A percentile compares a stretch with the other conserved stretches of the same genome.
Conservation (phyloP, 371 early-diverging fungal species). For the Smittium culicis region DNA sequence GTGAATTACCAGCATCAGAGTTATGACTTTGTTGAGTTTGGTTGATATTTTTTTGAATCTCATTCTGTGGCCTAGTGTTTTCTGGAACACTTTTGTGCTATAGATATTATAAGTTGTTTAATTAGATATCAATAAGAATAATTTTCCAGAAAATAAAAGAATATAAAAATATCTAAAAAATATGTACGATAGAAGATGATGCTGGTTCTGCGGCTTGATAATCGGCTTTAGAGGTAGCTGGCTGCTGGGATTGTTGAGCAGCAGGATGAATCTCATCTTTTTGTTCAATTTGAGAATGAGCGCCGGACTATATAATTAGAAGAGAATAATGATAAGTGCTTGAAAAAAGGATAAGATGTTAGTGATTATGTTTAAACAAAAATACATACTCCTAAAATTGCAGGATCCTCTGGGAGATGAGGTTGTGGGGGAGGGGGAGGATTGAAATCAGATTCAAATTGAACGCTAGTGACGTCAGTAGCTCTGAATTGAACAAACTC, state of each 20-base stretch:
- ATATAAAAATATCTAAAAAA: too few relatives aligned
- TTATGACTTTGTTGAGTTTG: slow-evolving; percentile 15
- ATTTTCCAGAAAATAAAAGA: too few relatives aligned
- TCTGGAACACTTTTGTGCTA: too few relatives aligned
- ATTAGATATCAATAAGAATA: too few relatives aligned
- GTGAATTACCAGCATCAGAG: slow-evolving; percentile 19
- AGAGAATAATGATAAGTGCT: background rate
- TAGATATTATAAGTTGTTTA: too few relatives aligned
- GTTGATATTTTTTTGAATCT: too few relatives aligned
- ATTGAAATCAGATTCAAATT: slow-evolving; percentile 60
- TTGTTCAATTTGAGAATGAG: background rate
- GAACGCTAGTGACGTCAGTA: slow-evolving; percentile 82
- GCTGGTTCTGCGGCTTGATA: too few relatives aligned
- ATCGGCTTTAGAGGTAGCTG: background rate
- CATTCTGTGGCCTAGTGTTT: too few relatives aligned
- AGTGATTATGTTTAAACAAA: background rate
- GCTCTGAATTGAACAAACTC: slow-evolving; percentile 85
- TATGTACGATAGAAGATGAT: too few relatives aligned
- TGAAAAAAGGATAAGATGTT: background rate
- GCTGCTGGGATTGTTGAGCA: too few relatives aligned
- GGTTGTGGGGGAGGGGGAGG: slow-evolving; percentile 37
- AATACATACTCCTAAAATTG: slow-evolving; percentile 59
- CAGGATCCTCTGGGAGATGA: slow-evolving; percentile 69
- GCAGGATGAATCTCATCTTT: background rate
- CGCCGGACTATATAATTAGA: slow-evolving; percentile 5